Base-by-base conservation (phyloP, 352 stramenopile species). In the Elongisporangium anandrum region DNA sequence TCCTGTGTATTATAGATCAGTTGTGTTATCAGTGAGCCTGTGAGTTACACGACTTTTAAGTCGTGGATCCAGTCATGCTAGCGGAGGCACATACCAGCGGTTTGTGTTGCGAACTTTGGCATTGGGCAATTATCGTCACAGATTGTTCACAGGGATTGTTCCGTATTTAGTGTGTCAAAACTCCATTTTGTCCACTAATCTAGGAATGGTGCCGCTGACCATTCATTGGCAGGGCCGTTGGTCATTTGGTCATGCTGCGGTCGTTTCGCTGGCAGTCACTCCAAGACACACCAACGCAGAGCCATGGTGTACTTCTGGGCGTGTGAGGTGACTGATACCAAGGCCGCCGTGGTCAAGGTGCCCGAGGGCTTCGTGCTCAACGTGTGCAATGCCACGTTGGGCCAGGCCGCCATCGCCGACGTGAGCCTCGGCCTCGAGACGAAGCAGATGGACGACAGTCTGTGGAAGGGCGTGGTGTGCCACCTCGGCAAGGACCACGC, bases 401-500 rank as follows among this genome's bases (percentile, higher is more conserved):
- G 51, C 39, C 39, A 56, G 16, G 65, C 65, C 22, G 66, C 52
- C 52, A 20, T 61, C 26, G 64, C 23, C 20, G 64, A 68, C 26
- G 52, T 85, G 49, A 81, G 72, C 45, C 57, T 92, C 20, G 75
- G 75, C 21, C 26, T 92, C 26, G 81, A 92, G 66, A 85, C 81
- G 22, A 61, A 72, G 63, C 81, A 88, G 64, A 76, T 92, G 38
- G 79, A 92, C 60, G 57, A 59, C 50, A 79, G 75, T 51, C 38
- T 57, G 24, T 92, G 77, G 77, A 92, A 92, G 68, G 81, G 79
- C 22, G 69, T 77, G 5, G 81, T 89, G 24, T 73, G 75, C 19
- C 77, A 92, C 54, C 64, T 92, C 45, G 77, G 77, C 9, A 62
- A 67, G 5, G 60, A 50, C 53, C 67, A 82, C 63, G 75, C 71